phyloP scores from a whole-genome alignment of 768 basidiomycete species.

The Rubroboletus satanas region DNA sequence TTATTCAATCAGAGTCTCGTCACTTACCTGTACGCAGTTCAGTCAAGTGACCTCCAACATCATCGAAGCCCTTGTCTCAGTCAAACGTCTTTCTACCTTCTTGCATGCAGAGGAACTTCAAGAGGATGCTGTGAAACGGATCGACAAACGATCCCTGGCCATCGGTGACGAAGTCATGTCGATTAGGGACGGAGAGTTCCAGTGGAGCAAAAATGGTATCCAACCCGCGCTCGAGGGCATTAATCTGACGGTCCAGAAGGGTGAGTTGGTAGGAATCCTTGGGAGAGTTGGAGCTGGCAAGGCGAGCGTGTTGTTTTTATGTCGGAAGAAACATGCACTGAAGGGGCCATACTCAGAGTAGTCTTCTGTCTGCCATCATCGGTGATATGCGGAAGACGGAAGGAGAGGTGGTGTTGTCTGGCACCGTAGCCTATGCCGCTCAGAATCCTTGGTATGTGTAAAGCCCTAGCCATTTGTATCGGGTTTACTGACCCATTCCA shows the following conservation, averaged over 20 bases:
- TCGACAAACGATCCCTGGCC: conserved; percentile 39
- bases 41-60: conserved; percentile 72
- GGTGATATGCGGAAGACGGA: conserved; percentile 81
- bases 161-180: conserved; percentile 67
- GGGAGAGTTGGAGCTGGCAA: conserved; percentile 93
- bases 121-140: conserved; percentile 60
- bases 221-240: conserved; percentile 72
- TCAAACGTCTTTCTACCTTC: conserved; percentile 73
- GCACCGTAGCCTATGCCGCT: conserved; percentile 76
- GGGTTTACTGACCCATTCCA: conserved; percentile 20
- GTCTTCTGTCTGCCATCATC: conserved; percentile 72
- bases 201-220: conserved; percentile 60
- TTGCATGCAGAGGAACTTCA: conserved; percentile 79
- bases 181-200: conserved; percentile 75
- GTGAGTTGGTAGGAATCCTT: conserved; percentile 79
- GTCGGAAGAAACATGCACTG: neutral
- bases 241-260: conserved; percentile 69
- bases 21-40: conserved; percentile 40
- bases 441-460: conserved; percentile 75
- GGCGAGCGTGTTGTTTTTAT: conserved; percentile 34
- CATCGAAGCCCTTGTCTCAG: conserved; percentile 83
- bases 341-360: conserved; percentile 43
- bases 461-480: neutral
- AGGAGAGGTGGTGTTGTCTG: conserved; percentile 66
- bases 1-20: neutral